Conservation (phyloP, 2,329 filamentous ascomycete genomes). For the Aspergillus vadensis region DNA sequence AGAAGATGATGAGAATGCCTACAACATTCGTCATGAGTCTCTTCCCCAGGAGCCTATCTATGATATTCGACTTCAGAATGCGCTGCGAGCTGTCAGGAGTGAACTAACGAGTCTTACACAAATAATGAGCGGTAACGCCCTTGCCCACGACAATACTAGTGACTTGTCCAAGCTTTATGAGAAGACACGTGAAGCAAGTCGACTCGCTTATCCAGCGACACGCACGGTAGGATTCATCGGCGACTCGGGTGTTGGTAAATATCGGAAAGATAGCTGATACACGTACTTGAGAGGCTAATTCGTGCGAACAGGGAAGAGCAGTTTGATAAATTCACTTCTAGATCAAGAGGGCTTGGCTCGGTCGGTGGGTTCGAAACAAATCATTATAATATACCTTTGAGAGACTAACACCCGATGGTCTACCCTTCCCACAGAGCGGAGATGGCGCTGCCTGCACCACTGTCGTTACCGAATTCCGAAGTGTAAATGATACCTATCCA, state of each 20-base stretch:
- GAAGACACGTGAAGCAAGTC: conserved; percentile 11
- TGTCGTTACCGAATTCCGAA: conserved; percentile 16
- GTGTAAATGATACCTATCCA: conserved; percentile 5
- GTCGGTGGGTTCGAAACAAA: conserved; percentile 1
- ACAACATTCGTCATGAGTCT: conserved; percentile 17
- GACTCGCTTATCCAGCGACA: conserved; percentile 14
- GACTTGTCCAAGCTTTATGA: conserved; percentile 8
- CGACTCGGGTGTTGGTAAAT: conserved; percentile 20
- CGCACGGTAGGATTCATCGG: conserved; percentile 22
- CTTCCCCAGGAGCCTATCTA: conserved; percentile 22
- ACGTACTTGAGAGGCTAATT: background rate
- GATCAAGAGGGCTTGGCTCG: conserved; percentile 10
- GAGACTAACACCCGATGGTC: background rate
- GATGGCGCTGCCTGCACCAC: conserved; percentile 13
- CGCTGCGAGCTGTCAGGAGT: conserved; percentile 11
- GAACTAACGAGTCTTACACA: conserved; percentile 8
- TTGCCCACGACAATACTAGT: conserved; percentile 6
- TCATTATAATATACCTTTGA: background rate
- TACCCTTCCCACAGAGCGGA: conserved; percentile 7
- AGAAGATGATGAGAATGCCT: background rate
- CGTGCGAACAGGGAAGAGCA: conserved; percentile 11
- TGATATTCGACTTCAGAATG: conserved; percentile 17
- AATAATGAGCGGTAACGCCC: conserved; percentile 1
- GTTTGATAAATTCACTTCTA: conserved; percentile 15
- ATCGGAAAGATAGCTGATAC: no score